Evolutionary conservation across 139 green algal species (phyloP).

Genomic region (Ettlia oleoabundans): DNA sequence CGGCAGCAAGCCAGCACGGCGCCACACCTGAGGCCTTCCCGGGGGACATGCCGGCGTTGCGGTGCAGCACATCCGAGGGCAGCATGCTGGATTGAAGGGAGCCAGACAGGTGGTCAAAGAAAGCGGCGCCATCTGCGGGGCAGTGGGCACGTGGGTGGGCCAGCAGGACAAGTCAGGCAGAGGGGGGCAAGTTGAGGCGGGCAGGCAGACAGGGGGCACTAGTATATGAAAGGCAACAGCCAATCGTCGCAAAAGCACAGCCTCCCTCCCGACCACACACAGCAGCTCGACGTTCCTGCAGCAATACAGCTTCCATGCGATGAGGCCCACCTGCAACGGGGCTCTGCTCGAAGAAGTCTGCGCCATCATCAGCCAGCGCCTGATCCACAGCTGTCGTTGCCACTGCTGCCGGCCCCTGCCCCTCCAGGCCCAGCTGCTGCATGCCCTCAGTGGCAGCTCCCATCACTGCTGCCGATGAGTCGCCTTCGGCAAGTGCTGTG

Average conservation of each 20-base stretch:
- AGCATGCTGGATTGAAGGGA: background rate
- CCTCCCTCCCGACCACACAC: no score
- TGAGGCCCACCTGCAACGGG: background rate
- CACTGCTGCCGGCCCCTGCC: constrained; percentile 3
- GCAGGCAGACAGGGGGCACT: no score
- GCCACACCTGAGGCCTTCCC: background rate
- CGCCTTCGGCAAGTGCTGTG: no score
- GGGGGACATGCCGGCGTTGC: background rate
- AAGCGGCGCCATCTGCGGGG: background rate
- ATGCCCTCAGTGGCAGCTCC: constrained; percentile 32
- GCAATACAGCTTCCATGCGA: background rate
- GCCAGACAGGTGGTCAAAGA: constrained; percentile 38
- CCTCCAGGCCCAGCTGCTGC: constrained; percentile 31
- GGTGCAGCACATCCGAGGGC: no score
- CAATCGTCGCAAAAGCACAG: no score
- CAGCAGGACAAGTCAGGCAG: no score
- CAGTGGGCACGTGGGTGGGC: background rate
- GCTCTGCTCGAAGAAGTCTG: constrained; percentile 57
- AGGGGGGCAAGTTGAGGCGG: no score
- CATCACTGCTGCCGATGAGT: no score
- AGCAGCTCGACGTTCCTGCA: no score
- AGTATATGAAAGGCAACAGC: no score
- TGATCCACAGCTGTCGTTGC: background rate
- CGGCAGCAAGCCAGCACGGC: no score
- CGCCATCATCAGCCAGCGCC: constrained; percentile 39